Evolutionary conservation across 495 filamentous ascomycete species (phyloP), one percentile per base, ranked within the genome.

Genomic region (Glonium stellatum): DNA sequence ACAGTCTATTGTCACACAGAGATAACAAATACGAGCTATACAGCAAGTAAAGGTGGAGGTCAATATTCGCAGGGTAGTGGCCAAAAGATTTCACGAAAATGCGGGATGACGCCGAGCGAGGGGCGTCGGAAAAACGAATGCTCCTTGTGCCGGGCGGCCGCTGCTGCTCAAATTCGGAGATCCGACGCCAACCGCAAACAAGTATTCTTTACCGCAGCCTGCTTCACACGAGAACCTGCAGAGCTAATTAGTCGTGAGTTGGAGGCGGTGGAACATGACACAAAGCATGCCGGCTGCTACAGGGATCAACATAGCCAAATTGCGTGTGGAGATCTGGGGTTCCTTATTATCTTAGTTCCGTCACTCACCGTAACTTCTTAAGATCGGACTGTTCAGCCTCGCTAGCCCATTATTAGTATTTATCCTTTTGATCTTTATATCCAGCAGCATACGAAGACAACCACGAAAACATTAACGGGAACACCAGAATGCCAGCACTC

Each of bases 161-260:
- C 21, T 47, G n/a, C 42, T 21, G 37, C 55, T 21, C 11, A 56
- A 56, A 31, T 31, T 31, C 42, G 19, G 5, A 49, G 25, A 5
- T 51, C 57, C 57, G 57, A 59, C 22, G 57, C 47, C 34, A 59
- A 51, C 57, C 57, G 58, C 23, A 18, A 23, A 15, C 18, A 50
- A 15, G 22, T 19, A 11, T 18, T 4, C 39, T 18, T 44, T 44
- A 13, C 18, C 18, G 12, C 18, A 44, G 18, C 39, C 39, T 15
- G 8, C 36, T 39, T 39, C 36, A 39, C 39, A 18, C 12, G 12
- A 44, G 2, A 13, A 44, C 39, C 18, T 44, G 39, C 39, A 21
- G 47, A 31, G 3, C 27, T 31, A 31, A 31, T 31, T 31, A 31
- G 3, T 31, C 27, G 27, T 31, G 27, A 31, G 6, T 6, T 31